Conservation (phyloP, 2,329 filamentous ascomycete species). For the Verticillium albo-atrum region DNA sequence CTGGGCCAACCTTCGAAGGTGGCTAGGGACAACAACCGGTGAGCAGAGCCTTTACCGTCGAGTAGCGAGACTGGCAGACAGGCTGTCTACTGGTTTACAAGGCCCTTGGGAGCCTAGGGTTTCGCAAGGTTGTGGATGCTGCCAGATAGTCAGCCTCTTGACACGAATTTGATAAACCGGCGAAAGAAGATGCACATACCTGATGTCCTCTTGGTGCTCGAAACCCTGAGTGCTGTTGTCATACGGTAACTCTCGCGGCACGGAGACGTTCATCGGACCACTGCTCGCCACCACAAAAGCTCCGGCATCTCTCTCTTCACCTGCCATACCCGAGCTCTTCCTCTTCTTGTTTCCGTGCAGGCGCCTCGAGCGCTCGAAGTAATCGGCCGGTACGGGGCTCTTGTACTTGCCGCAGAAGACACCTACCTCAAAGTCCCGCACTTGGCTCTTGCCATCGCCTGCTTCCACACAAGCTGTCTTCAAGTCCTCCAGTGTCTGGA, state of each 20-base stretch:
- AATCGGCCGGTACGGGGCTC: slow-evolving; percentile 72
- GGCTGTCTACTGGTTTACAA: too few species aligned
- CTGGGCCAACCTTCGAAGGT: too few species aligned
- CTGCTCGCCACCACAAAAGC: neutral
- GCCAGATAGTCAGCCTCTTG: neutral
- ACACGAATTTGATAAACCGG: neutral
- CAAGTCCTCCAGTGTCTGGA: slow-evolving; percentile 63
- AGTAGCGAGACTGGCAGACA: too few species aligned
- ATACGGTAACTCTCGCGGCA: neutral
- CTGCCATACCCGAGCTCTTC: neutral
- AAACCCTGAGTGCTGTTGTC: neutral
- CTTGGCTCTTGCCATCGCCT: slow-evolving; percentile 47
- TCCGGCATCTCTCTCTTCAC: neutral
- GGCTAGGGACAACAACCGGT: too few species aligned
- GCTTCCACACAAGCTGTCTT: slow-evolving; percentile 72
- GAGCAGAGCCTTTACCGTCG: too few species aligned
- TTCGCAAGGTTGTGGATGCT: neutral
- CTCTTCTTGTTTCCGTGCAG: neutral
- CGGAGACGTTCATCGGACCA: neutral
- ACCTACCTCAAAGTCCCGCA: slow-evolving; percentile 76
- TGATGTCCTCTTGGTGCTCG: neutral
- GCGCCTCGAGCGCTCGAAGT: slow-evolving; percentile 73
- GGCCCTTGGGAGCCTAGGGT: neutral
- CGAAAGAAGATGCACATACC: neutral
- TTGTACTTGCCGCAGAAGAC: slow-evolving; percentile 88